Evolutionary conservation across 2,329 filamentous ascomycete species (phyloP), one percentile per base, ranked within the genome.

Genomic region (Thyridium curvatum): DNA sequence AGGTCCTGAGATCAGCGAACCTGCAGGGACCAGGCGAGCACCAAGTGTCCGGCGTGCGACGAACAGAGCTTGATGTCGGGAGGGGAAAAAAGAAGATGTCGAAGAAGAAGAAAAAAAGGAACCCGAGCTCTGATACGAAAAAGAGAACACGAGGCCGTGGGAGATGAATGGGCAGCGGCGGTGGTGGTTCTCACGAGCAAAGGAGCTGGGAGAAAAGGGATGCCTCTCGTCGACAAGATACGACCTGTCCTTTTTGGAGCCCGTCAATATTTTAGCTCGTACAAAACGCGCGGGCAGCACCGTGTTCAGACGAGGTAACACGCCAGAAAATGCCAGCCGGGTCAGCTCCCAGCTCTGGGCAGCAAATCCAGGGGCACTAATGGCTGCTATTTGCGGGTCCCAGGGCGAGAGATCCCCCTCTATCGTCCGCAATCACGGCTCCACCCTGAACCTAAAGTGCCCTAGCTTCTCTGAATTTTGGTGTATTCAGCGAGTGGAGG

Each of bases 151-250:
- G 30, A 13, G 32, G 9, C 15, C 10, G n/a, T n/a, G 32, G 15
- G 32, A 17, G 21, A 26, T 26, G 21, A 26, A 26, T 26, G 21
- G 21, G 10, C 21, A 26, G 21, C 21, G 21, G 21, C 6, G 21
- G 21, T 26, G 6, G 21, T 26, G 21, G 21, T 26, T 26, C 21
- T 26, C 21, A 26, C 32, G 14, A 17, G 14, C 32, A 33, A 17
- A 33, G 32, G 32, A 33, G 32, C 32, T 33, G 32, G 18, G 18
- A 33, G 32, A 33, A 33, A 33, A 33, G 32, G 32, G 32, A 33
- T 33, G 32, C 15, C 18, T 15, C 32, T 33, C 15, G 6, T 26
- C 21, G 21, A 26, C 21, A 26, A 26, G 21, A 26, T 26, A 26
- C 21, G 21, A 33, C 32, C 32, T 33, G 32, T 33, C 32, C 32